These are phyloP conservation scores for Acanthamoeba healyi DNA, from an alignment of 208 protist genomes.

Conservation along the genomic window DNA sequence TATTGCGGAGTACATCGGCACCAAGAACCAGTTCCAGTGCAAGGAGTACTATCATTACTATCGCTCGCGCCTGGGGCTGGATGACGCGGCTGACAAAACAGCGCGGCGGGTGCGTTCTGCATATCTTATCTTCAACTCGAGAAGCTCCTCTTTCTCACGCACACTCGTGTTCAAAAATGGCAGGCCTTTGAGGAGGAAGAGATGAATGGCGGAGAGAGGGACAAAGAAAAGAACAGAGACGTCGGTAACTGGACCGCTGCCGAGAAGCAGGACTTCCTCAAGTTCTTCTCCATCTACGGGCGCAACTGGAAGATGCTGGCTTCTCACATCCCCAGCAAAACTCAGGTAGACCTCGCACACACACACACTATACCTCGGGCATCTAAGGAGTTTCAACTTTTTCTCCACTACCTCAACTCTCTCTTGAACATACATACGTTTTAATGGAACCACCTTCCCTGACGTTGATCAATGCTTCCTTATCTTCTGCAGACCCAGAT, in stretches of 20 bases:
- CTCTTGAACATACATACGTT: too few species aligned
- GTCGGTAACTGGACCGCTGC: constrained; percentile 61
- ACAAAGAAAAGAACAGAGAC: constrained; percentile 56
- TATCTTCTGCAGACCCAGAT: neutral
- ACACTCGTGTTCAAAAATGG: neutral
- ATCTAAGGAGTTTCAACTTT: too few species aligned
- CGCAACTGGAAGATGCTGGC: constrained; percentile 76
- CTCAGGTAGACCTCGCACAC: neutral
- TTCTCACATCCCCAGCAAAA: constrained; percentile 72
- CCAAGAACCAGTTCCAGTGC: constrained; percentile 78
- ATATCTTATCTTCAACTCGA: neutral
- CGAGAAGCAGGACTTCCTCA: constrained; percentile 70
- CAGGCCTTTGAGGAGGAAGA: constrained; percentile 55
- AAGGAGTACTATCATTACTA: constrained; percentile 76
- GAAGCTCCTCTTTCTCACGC: neutral
- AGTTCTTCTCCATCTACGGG: constrained; percentile 75
- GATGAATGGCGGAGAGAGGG: constrained; percentile 12
- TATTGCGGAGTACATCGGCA: constrained; percentile 73
- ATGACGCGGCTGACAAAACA: constrained; percentile 49
- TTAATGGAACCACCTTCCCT: neutral
- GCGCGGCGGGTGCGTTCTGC: neutral
- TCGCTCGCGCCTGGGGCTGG: constrained; percentile 62
- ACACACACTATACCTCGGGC: neutral
- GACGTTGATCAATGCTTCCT: neutral
- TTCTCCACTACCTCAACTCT: too few species aligned